Evolutionary conservation across 2,329 filamentous ascomycete genomes (phyloP), one percentile per base, ranked within the genome.

Genomic region (Aspergillus luchuensis): DNA sequence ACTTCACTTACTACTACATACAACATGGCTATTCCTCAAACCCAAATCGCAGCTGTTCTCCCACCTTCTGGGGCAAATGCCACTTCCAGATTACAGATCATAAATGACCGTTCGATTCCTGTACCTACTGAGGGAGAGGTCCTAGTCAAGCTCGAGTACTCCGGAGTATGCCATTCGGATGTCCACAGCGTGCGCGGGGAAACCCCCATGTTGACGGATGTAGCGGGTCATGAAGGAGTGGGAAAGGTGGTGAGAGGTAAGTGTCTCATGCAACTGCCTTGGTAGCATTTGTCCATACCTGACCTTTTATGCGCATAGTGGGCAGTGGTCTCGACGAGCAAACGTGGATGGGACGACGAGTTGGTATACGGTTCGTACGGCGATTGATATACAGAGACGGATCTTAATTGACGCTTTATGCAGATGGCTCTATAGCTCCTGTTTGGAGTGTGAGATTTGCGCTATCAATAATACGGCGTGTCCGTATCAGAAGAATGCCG

Each of bases 151-250:
- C 70, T 81, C 8, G 79, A 82, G 62, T 81, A 71, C 65, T 80
- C 78, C 0, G 80, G 80, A 0, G 77, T 82, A 23, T 82, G 80
- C 55, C 79, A 82, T 68, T 81, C 79, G 1, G 80, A 82, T 67
- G 76, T 80, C 58, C 77, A 77, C 60, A 81, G 79, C 61, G 75
- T 81, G 5, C 73, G 74, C 10, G 77, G 76, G 7, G 74, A 78
- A 66, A 72, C 79, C 62, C 66, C 75, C 50, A 70, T 81, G 79
- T 66, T 70, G 67, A 81, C 79, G 6, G 72, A 80, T 59, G 76
- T 81, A 4, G 79, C 80, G 3, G 80, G 80, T 2, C 80, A 82
- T 63, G 80, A 82, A 59, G 80, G 79, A 17, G 73, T 82, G 19
- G 80, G 80, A 4, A 72, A 64, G 8, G 77, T 82, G 6, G 75